Conservation (phyloP, 129 eudicot genomes). For the Silybum marianum region DNA sequence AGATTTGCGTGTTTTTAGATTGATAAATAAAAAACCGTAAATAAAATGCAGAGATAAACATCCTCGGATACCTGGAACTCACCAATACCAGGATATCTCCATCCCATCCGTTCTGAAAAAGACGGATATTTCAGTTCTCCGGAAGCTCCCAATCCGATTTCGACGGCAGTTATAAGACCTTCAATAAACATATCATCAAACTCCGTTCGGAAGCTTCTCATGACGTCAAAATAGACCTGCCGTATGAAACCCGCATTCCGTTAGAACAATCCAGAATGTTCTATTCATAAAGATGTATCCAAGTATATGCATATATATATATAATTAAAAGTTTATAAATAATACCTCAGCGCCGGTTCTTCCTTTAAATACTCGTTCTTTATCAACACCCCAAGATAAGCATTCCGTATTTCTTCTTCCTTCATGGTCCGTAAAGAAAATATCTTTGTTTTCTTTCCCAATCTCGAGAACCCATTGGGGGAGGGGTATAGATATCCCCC, state of each 20-base stretch:
- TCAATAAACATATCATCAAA: constrained; percentile 53
- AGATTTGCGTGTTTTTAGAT: background rate
- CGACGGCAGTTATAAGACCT: constrained; percentile 43
- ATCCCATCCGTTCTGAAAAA: constrained; percentile 44
- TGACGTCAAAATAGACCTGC: constrained; percentile 48
- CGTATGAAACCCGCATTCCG: background rate
- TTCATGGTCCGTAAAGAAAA: constrained; percentile 67
- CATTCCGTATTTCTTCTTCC: constrained; percentile 67
- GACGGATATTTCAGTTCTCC: constrained; percentile 57
- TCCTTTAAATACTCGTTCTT: constrained; percentile 64
- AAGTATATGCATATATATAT: background rate
- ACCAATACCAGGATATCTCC: constrained; percentile 64
- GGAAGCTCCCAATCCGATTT: constrained; percentile 47
- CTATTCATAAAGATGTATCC: background rate
- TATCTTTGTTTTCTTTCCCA: constrained; percentile 55
- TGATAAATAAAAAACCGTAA: background rate
- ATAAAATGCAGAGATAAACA: background rate
- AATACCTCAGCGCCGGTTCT: constrained; percentile 66
- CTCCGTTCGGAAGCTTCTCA: constrained; percentile 56
- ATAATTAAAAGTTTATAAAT: background rate
- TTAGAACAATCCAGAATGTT: background rate
- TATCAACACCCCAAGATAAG: constrained; percentile 74
- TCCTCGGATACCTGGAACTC: constrained; percentile 52
- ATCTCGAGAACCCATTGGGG: constrained; percentile 73
- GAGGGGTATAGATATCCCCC: constrained; percentile 48